Evolutionary conservation across 306 rosid species (phyloP).

Genomic region (Rosa persica): DNA sequence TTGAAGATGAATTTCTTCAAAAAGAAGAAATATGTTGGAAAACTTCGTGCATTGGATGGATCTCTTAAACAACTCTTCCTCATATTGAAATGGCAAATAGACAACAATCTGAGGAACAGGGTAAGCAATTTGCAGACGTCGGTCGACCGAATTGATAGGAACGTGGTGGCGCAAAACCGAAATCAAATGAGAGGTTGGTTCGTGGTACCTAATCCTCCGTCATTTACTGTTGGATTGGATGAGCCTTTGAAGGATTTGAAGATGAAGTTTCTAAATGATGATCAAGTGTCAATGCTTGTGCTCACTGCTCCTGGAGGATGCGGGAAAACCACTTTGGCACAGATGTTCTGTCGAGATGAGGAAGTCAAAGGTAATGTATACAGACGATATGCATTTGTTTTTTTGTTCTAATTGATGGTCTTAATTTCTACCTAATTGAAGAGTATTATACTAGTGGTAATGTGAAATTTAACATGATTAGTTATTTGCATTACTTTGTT

Average conservation of each 20-base stretch:
- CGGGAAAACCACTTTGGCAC: conserved; percentile 52
- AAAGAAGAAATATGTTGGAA: conserved; percentile 14
- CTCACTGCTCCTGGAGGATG: conserved; percentile 47
- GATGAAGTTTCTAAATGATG: conserved; percentile 30
- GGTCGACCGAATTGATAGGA: background rate
- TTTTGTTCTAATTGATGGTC: background rate
- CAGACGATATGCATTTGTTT: background rate
- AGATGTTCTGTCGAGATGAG: conserved; percentile 42
- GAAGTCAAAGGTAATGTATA: conserved; percentile 39
- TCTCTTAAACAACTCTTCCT: conserved; percentile 20
- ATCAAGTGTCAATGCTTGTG: conserved; percentile 24
- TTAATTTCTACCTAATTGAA: background rate
- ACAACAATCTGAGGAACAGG: background rate
- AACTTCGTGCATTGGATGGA: conserved; percentile 31
- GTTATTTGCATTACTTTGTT: background rate
- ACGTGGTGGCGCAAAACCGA: background rate
- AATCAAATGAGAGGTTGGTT: conserved; percentile 17
- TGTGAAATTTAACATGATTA: background rate
- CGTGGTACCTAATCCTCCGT: conserved; percentile 35
- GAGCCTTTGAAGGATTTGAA: conserved; percentile 42
- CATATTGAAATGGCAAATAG: background rate
- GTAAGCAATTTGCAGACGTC: background rate
- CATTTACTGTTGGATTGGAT: conserved; percentile 49
- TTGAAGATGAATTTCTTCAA: conserved; percentile 33
- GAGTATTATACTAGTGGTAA: background rate